Conservation (phyloP, 148 eudicot genomes). For the Amaranthus hypochondriacus region DNA sequence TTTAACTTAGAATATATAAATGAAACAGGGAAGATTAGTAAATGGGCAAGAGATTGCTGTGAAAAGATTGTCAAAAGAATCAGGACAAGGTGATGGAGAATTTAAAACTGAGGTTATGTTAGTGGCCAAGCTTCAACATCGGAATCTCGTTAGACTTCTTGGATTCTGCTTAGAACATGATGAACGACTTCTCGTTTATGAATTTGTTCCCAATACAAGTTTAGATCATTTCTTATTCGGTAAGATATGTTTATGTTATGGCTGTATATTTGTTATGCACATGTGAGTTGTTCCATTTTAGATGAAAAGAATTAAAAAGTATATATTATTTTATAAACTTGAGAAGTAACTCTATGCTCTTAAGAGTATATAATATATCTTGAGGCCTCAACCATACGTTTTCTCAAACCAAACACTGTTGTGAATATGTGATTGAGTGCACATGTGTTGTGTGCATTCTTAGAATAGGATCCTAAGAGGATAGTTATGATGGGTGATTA, state of each 20-base stretch:
- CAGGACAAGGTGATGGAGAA: conserved; percentile 18
- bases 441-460: too few species aligned
- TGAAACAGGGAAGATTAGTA: background rate
- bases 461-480: too few species aligned
- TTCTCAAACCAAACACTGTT: too few species aligned
- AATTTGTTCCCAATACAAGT: conserved; percentile 41
- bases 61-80: conserved; percentile 14
- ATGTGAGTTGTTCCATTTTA: too few species aligned
- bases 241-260: background rate
- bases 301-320: too few species aligned
- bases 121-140: conserved; percentile 46
- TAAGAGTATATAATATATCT: too few species aligned
- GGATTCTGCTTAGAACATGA: conserved; percentile 37
- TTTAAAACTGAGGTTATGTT: conserved; percentile 30
- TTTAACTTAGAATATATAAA: background rate
- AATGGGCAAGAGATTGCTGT: conserved; percentile 26
- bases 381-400: too few species aligned
- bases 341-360: background rate
- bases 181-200: conserved; percentile 47
- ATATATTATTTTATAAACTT: background rate
- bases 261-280: too few species aligned
- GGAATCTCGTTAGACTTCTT: conserved; percentile 38
- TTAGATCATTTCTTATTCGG: conserved; percentile 39
- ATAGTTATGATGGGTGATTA: too few species aligned
- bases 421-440: too few species aligned